Conservation (phyloP, 1,284 basidiomycete genomes). For the Melampsora americana region DNA sequence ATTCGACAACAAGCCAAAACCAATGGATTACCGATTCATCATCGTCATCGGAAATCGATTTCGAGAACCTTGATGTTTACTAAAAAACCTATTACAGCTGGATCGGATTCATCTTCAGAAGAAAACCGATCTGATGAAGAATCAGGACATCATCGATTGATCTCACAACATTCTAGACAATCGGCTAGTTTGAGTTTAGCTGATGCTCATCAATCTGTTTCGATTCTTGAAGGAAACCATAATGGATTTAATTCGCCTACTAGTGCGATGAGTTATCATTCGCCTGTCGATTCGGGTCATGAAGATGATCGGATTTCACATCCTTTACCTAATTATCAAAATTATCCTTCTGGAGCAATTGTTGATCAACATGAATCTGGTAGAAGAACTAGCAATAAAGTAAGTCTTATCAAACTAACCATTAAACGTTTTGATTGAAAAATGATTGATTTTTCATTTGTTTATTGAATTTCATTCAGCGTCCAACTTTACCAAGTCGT, state of each 20-base stretch:
- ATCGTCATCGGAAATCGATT: constrained; percentile 34
- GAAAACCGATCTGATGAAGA: constrained; percentile 36
- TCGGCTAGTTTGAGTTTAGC: constrained; percentile 18
- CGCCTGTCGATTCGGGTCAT: constrained; percentile 29
- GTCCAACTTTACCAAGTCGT: not conserved
- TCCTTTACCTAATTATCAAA: not conserved
- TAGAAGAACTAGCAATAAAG: not conserved
- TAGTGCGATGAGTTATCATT: constrained; percentile 20
- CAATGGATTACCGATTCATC: constrained; percentile 41
- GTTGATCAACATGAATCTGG: not conserved
- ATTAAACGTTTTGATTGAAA: too few species aligned
- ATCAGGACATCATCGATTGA: not conserved
- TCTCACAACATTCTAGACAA: constrained; percentile 13
- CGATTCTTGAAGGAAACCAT: not conserved
- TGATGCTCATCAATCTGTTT: not conserved
- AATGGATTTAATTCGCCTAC: constrained; percentile 15
- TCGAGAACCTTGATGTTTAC: constrained; percentile 35
- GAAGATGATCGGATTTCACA: constrained; percentile 31
- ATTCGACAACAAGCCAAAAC: constrained; percentile 28
- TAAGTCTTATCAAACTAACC: not conserved
- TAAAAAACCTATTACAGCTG: not conserved
- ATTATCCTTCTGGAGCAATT: not conserved
- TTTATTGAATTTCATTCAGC: not conserved
- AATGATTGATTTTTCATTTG: too few species aligned
- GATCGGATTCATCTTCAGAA: not conserved